Evolutionary conservation across 306 rosid species (phyloP), one percentile per base, ranked within the genome.

Genomic region (Parietaria judaica): DNA sequence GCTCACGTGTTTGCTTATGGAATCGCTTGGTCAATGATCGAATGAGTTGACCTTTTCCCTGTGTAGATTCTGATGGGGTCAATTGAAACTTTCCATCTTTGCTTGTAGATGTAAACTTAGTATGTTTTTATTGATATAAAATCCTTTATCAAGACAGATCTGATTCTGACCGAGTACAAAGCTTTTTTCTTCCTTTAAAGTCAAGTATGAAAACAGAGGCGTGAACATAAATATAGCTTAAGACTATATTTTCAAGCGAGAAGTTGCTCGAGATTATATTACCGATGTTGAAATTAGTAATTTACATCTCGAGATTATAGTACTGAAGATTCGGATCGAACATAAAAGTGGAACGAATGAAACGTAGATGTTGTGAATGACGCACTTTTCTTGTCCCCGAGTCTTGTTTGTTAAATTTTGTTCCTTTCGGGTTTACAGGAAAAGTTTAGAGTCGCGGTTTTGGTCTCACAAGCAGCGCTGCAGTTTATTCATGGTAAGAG

Each of bases 391-490:
- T n/a, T n/a, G 10, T 17, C 9, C 2, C 6, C 31, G 14, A n/a
- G 50, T 66, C 35, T 54, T 63, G 51, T 49, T 50, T 44, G 49
- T 65, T 57, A 35, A 44, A 16, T 62, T 53, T 12, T 65, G 67
- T 47, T 14, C 36, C 38, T 46, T 68, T 67, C 72, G 67, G 63
- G 55, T 45, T 65, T 72, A 79, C 67, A 88, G 96, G 99, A 92
- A 80, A 92, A 92, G 80, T 88, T 92, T 76, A 81, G 96, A 84
- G 95, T 92, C 68, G 99, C 99, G 61, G 92, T 92, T 74, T 76
- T 92, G 85, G 99, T 92, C 70, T 92, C 99, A 41, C 96, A 92
- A 86, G 99, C 99, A 62, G 99, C 99, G 11, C 99, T 92, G 60
- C 96, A 92, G 75, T 92, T 92, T 77, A 88, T 92, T 66, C 84